phyloP scores from a whole-genome alignment of 148 eudicot genomes.

The Vaccinium darrowii region DNA sequence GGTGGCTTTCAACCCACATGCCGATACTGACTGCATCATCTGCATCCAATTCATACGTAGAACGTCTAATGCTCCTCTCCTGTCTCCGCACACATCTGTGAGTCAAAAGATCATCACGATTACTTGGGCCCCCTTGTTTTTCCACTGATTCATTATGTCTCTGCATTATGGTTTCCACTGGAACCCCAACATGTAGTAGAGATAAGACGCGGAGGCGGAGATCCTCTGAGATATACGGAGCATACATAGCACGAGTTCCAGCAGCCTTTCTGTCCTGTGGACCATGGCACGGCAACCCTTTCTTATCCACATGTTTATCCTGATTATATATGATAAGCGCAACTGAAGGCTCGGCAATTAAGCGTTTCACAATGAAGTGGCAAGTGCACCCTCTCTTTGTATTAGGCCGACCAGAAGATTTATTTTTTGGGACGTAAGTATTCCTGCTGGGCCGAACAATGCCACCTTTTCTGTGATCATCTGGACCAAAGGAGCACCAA shows the following conservation, averaged over 20 bases:
- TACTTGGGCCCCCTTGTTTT: constrained; percentile 85
- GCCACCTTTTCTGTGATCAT: constrained; percentile 88
- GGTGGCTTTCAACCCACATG: constrained; percentile 87
- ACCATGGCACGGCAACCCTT: constrained; percentile 90
- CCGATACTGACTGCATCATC: constrained; percentile 85
- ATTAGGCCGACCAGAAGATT: constrained; percentile 82
- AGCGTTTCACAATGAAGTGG: constrained; percentile 89
- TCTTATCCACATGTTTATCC: constrained; percentile 83
- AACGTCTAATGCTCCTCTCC: constrained; percentile 84
- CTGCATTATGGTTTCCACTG: constrained; percentile 96
- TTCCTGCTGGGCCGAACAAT: constrained; percentile 87
- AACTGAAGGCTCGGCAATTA: constrained; percentile 77
- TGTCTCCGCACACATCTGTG: constrained; percentile 88
- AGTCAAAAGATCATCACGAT: constrained; percentile 89
- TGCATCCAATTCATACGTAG: constrained; percentile 62
- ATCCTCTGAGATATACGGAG: constrained; percentile 93
- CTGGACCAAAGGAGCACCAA: constrained; percentile 99
- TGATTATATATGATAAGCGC: constrained; percentile 83
- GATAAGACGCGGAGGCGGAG: constrained; percentile 84
- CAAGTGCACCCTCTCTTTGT: constrained; percentile 98
- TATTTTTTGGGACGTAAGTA: constrained; percentile 63
- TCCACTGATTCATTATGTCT: constrained; percentile 88
- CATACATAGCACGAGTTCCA: constrained; percentile 94
- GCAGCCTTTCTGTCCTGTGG: constrained; percentile 81
- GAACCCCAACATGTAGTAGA: constrained; percentile 78